A percentile compares a stretch with the other conserved stretches of the same genome.
phyloP scores from a whole-genome alignment of 179 eudicot species.

The Spinacia oleracea region DNA sequence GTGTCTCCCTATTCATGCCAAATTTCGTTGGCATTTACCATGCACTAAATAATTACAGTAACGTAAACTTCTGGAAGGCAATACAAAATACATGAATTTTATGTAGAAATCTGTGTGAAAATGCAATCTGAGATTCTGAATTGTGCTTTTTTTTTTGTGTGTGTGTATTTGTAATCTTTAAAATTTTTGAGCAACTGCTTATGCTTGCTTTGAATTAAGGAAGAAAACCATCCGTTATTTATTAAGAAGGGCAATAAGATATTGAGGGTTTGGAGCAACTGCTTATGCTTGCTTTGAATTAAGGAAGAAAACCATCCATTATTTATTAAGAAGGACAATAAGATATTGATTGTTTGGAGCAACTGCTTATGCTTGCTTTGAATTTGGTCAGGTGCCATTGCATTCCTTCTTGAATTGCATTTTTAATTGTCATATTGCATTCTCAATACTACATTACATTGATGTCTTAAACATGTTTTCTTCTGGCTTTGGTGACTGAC shows the following conservation, averaged over 20 bases:
- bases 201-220: no score
- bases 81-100: neutral
- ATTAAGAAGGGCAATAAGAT: neutral
- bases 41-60: neutral
- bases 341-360: neutral
- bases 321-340: neutral
- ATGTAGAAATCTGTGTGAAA: neutral
- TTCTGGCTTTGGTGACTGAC: neutral
- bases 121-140: no score
- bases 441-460: neutral
- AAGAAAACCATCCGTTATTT: constrained; percentile 3
- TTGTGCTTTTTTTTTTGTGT: neutral
- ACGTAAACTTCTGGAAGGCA: neutral
- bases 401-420: neutral
- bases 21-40: neutral
- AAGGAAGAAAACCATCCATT: constrained; percentile 10
- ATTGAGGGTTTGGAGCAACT: neutral
- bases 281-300: no score
- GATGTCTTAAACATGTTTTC: neutral
- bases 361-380: neutral
- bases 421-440: neutral
- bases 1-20: neutral
- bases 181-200: neutral
- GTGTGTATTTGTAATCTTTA: no score
- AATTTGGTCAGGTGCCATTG: neutral